phyloP scores from a whole-genome alignment of 768 basidiomycete species.

The Termitomyces sp. region DNA sequence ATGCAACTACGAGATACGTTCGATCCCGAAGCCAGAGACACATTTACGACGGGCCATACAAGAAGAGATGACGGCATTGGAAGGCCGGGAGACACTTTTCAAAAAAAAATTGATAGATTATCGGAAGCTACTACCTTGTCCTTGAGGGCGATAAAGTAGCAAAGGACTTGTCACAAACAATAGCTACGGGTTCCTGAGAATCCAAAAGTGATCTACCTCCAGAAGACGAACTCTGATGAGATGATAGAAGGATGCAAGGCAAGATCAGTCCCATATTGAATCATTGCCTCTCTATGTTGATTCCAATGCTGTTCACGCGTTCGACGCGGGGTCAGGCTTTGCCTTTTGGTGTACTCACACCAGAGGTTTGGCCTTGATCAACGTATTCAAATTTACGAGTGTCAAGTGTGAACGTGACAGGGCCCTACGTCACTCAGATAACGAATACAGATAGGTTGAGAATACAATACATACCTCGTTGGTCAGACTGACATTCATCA shows the following conservation, averaged over 20 bases:
- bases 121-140: not conserved
- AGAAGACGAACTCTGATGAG: not conserved
- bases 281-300: not conserved
- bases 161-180: not conserved
- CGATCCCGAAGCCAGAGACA: not conserved
- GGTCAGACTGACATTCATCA: slow-evolving; percentile 87
- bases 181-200: not conserved
- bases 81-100: not conserved
- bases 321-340: not conserved
- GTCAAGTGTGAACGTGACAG: slow-evolving; percentile 82
- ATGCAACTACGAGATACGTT: not conserved
- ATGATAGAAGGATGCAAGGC: not conserved
- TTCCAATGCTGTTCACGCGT: not conserved
- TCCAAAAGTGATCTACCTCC: not conserved
- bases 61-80: not conserved
- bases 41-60: not conserved
- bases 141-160: not conserved
- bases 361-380: slow-evolving; percentile 16
- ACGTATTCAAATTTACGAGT: slow-evolving; percentile 76
- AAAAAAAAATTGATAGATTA: not conserved
- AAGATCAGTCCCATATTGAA: not conserved
- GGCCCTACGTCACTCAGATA: slow-evolving; percentile 57
- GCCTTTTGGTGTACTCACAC: slow-evolving; percentile 6
- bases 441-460: slow-evolving; percentile 28
- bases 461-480: slow-evolving; percentile 65